These are phyloP conservation scores for Rhizopus microsporus DNA, from an alignment of 371 early-diverging fungal genomes.

Conservation along the genomic window DNA sequence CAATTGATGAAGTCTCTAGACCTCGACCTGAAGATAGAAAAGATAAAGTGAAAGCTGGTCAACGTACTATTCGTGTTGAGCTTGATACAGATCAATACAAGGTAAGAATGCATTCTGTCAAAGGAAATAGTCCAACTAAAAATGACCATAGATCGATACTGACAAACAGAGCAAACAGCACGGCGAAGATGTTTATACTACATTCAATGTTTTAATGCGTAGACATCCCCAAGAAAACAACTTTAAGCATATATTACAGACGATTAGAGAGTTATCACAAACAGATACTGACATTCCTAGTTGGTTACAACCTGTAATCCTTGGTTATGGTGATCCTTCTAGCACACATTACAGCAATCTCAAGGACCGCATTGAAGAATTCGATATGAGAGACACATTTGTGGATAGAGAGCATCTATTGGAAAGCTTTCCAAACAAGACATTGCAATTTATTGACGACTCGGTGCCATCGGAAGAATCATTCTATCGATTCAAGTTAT, in stretches of 20 bases:
- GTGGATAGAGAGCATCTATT: slow-evolving; percentile 77
- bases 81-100: slow-evolving; percentile 90
- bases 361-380: slow-evolving; percentile 45
- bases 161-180: slow-evolving; percentile 29
- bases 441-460: slow-evolving; percentile 27
- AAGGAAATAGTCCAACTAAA: slow-evolving; percentile 1
- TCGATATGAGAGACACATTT: slow-evolving; percentile 89
- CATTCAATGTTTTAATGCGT: slow-evolving; percentile 89
- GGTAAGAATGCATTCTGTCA: slow-evolving; percentile 9
- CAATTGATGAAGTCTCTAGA: slow-evolving; percentile 57
- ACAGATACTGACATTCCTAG: slow-evolving; percentile 79
- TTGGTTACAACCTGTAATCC: slow-evolving; percentile 86
- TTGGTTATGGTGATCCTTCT: slow-evolving; percentile 93
- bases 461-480: slow-evolving; percentile 37
- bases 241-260: slow-evolving; percentile 88
- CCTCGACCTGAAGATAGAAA: slow-evolving; percentile 45
- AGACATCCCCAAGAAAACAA: slow-evolving; percentile 89
- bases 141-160: slow-evolving; percentile 35
- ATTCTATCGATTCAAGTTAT: slow-evolving; percentile 67
- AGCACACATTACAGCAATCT: slow-evolving; percentile 71
- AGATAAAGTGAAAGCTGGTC: slow-evolving; percentile 48
- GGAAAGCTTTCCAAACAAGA: slow-evolving; percentile 60
- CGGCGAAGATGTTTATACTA: slow-evolving; percentile 66
- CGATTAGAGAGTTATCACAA: slow-evolving; percentile 85
- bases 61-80: slow-evolving; percentile 74